Base-by-base conservation (phyloP, 139 green algal genomes). In the Pleodorina starrii region DNA sequence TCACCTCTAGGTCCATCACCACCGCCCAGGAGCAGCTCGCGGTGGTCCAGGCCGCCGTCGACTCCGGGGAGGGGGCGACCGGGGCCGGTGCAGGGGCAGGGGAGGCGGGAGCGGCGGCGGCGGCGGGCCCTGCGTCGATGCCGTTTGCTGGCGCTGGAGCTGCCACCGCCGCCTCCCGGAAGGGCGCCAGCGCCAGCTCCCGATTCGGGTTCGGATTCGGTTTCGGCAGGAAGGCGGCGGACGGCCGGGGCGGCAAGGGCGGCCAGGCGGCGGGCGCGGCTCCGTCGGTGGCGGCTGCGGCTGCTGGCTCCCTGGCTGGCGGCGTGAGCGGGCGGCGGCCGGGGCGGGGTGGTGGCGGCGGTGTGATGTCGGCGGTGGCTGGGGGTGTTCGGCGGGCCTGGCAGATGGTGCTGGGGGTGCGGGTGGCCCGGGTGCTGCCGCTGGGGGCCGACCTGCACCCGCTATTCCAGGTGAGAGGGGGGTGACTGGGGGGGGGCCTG, bases 1-100 rank as follows among this genome's bases (percentile, higher is more conserved):
- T n/a, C n/a, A n/a, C n/a, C n/a, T n/a, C n/a, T n/a, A 82, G 74
- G 74, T 82, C 74, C 44, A 82, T 82, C 27, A 36, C 44, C 32
- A 11, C 29, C 2, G 74, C 74, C 6, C 44, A 82, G 44, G 74
- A 60, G 0, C 44, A 82, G 74, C 44, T 82, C 7, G 32, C 27
- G 19, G 44, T 17, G 5, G 14, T 66, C 17, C 2, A 82, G n/a
- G 46, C 72, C 40, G 72, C 29, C 40, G 42, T 36, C 21, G 42
- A 11, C 10, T 38, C 12, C 72, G 42, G 72, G 35, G 69, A 48
- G 16, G 35, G 16, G 40, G 5, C 21, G 16, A 4, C 69, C 54
- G 54, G 54, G 9, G 69, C 25, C 69, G 69, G 69, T n/a, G n/a
- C n/a, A n/a, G n/a, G n/a, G n/a, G n/a, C n/a, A n/a, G n/a, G n/a